Base-by-base conservation (phyloP, 208 protist species). In the Acanthamoeba royreba region DNA sequence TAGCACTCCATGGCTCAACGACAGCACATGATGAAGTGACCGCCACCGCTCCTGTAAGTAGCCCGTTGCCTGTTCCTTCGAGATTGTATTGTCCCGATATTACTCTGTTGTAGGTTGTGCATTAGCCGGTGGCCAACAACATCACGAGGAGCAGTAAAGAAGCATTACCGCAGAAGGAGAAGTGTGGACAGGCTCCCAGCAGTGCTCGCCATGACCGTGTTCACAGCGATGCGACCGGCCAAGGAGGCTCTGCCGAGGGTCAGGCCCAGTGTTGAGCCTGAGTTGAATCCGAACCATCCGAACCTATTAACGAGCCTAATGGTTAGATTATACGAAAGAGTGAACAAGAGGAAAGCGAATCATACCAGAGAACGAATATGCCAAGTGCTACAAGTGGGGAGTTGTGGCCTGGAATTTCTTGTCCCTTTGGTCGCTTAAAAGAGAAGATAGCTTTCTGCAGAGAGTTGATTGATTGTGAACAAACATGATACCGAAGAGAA, bases 261-360 rank as follows among this genome's bases (percentile, higher is more conserved):
- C 1, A 88, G 49, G 17, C 79, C 79, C 22, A 66, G 45, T 31
- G 87, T 92, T 11, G 87, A 92, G 9, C 87, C 87, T 13, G 87
- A 79, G 25, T 79, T 92, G 38, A 92, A 81, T 4, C 55, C 87
- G 33, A 81, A 92, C 87, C 87, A 92, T 9, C 87, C 87, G 31
- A 92, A 92, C 58, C 49, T 81, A 42, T 42, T 28, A 8, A 5
- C 33, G n/a, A n/a, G n/a, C n/a, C n/a, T n/a, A n/a, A n/a, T n/a
- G n/a, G n/a, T n/a, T n/a, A n/a, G n/a, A n/a, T n/a, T n/a, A n/a
- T n/a, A n/a, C n/a, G n/a, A n/a, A n/a, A n/a, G n/a, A n/a, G n/a
- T n/a, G n/a, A n/a, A n/a, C n/a, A n/a, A n/a, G n/a, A n/a, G n/a
- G n/a, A n/a, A n/a, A n/a, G 38, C 40, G 38, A 43, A 81, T n/a